phyloP scores from a whole-genome alignment of 2,329 filamentous ascomycete genomes.

The Trichoderma afroharzianum region DNA sequence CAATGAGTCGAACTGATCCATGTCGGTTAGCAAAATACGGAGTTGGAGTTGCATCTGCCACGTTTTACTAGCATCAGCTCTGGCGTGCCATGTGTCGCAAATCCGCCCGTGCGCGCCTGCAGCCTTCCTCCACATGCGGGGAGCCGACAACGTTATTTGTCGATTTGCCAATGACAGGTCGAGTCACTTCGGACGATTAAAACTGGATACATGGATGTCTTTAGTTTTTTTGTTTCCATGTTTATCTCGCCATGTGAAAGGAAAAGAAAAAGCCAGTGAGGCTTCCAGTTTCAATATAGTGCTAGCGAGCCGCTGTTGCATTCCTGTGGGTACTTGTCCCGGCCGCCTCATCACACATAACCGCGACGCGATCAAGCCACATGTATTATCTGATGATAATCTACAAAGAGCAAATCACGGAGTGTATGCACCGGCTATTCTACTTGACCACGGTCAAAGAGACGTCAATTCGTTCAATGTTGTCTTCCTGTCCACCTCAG shows the following conservation, averaged over 20 bases:
- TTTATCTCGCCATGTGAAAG: background rate
- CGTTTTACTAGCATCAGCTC: background rate
- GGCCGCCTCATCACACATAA: background rate
- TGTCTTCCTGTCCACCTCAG: background rate
- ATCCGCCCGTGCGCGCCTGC: conserved; percentile 1
- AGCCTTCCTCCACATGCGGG: background rate
- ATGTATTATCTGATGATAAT: background rate
- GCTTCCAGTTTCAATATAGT: background rate
- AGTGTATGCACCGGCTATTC: background rate
- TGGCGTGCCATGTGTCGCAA: background rate
- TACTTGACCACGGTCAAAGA: background rate
- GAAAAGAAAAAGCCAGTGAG: background rate
- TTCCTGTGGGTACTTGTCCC: background rate
- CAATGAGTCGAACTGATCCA: background rate
- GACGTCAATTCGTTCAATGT: background rate
- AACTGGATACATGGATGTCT: background rate
- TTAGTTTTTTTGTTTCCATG: background rate
- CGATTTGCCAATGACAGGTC: background rate
- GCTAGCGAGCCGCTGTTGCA: background rate
- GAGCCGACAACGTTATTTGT: background rate
- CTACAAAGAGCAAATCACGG: background rate
- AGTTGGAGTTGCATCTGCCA: background rate
- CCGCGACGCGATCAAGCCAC: background rate
- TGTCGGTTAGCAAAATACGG: background rate
- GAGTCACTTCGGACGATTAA: background rate